These are phyloP conservation scores for Kalaharituber pfeilii DNA, from an alignment of 2,329 filamentous ascomycete species.

Conservation along the genomic window DNA sequence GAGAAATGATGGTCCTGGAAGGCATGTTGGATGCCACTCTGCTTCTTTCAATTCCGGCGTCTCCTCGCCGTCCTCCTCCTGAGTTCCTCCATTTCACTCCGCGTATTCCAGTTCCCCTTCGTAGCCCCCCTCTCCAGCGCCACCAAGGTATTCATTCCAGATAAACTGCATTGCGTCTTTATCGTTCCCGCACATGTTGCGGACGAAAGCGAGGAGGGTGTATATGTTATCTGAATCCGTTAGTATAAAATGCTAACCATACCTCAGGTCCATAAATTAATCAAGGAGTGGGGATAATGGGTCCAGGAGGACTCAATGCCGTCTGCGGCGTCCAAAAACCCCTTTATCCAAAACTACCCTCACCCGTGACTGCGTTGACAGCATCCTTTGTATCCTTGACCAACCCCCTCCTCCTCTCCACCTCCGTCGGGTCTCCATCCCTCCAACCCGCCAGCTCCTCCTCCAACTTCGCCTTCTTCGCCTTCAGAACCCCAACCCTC, in stretches of 20 bases:
- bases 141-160: constrained; percentile 13
- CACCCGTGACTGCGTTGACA: constrained; percentile 18
- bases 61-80: not conserved
- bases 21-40: no score
- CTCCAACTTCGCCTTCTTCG: constrained; percentile 10
- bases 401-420: constrained; percentile 12
- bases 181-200: constrained; percentile 11
- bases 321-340: no score
- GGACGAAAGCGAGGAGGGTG: constrained; percentile 16
- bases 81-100: not conserved
- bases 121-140: constrained; percentile 13
- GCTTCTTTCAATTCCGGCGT: no score
- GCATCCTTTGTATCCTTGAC: constrained; percentile 14
- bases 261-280: no score
- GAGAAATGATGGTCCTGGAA: no score
- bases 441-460: constrained; percentile 16
- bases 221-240: constrained; percentile 20
- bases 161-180: constrained; percentile 11
- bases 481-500: constrained; percentile 6
- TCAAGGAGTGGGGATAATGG: no score
- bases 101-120: constrained; percentile 1
- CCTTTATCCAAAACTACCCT: no score
- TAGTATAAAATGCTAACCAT: not conserved
- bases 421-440: constrained; percentile 13
- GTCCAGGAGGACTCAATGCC: no score